Evolutionary conservation across 1,284 basidiomycete species (phyloP), one percentile per base, ranked within the genome.

Genomic region (Trametes polyzona): DNA sequence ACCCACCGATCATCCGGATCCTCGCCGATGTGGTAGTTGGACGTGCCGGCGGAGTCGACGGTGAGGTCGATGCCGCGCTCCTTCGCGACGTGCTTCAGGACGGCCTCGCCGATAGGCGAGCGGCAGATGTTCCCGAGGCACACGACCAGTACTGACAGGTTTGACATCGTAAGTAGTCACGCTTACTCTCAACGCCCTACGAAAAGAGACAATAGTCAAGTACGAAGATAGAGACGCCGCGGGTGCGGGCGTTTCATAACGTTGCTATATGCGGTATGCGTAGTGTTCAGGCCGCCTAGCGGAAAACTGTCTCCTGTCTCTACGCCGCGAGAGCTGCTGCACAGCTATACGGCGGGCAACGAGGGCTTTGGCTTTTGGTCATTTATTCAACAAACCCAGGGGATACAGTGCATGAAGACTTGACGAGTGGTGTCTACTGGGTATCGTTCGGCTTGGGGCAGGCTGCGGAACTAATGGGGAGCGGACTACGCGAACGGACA

Each of bases 81-180:
- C 48, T 77, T 74, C 5, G 87, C 88, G 55, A 84, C 76, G 51
- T 87, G 77, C 52, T 70, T 74, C 17, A 92, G 76, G 27, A 92
- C 87, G 5, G 88, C 90, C 72, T 92, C 88, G 29, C 90, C 90
- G 82, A 92, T 89, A 1, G 89, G 90, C 29, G 88, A 90, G 37
- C 89, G 83, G 67, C 88, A 90, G 57, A 91, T 90, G 69, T 91
- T 91, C 16, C 89, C 88, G 29, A 92, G 74, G 65, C 90, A 92
- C 35, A 92, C 88, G 55, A 92, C 72, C 36, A 92, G 81, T 29
- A 86, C 86, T 46, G 78, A 78, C 2, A 67, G 69, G 27, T 62
- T 44, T 29, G 47, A 43, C 27, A 43, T 52, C 8, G 26, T 35
- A n/a, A n/a, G n/a, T n/a, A n/a, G n/a, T n/a, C n/a, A n/a, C n/a